These are phyloP conservation scores for Talaromyces sp. DNA, from an alignment of 2,329 filamentous ascomycete species.

Conservation along the genomic window DNA sequence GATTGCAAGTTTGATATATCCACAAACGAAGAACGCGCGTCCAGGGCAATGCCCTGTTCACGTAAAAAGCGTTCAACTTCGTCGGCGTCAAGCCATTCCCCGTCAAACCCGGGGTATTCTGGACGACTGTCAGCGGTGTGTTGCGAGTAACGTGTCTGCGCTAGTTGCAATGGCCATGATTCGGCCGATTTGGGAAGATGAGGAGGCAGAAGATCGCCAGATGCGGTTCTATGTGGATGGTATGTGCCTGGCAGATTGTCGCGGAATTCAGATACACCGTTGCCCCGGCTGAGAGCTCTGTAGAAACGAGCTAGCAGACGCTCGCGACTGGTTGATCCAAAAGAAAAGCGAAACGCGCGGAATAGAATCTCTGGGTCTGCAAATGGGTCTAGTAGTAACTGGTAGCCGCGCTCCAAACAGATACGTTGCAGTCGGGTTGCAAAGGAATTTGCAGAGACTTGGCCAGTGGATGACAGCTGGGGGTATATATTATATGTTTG, in stretches of 20 bases:
- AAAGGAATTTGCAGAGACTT: slow-evolving; percentile 62
- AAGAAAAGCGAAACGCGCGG: slow-evolving; percentile 65
- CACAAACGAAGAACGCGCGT: slow-evolving; percentile 20
- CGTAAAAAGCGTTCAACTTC: slow-evolving; percentile 70
- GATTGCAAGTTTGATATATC: slow-evolving; percentile 9
- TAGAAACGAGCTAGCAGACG: slow-evolving; percentile 36
- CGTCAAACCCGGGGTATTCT: slow-evolving; percentile 56
- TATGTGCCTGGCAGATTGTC: slow-evolving; percentile 62
- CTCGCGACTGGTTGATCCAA: slow-evolving; percentile 49
- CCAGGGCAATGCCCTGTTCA: slow-evolving; percentile 25
- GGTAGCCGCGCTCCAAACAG: slow-evolving; percentile 58
- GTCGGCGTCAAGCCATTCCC: slow-evolving; percentile 68
- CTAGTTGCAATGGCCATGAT: slow-evolving; percentile 7
- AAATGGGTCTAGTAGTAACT: slow-evolving; percentile 46
- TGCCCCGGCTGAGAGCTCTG: slow-evolving; percentile 29
- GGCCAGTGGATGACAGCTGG: slow-evolving; percentile 48
- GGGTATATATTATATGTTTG: slow-evolving; percentile 20
- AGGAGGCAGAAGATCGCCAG: slow-evolving; percentile 16
- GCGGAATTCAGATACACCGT: slow-evolving; percentile 35
- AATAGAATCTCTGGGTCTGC: slow-evolving; percentile 47
- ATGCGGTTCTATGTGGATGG: slow-evolving; percentile 41
- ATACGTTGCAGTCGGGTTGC: slow-evolving; percentile 64
- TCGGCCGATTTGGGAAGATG: slow-evolving; percentile 11
- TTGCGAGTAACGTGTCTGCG: slow-evolving; percentile 19
- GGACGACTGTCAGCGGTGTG: slow-evolving; percentile 15